A percentile compares a stretch with the other conserved stretches of the same genome.
Conservation (phyloP, 371 early-diverging fungal species). For the Mucor racemosus region DNA sequence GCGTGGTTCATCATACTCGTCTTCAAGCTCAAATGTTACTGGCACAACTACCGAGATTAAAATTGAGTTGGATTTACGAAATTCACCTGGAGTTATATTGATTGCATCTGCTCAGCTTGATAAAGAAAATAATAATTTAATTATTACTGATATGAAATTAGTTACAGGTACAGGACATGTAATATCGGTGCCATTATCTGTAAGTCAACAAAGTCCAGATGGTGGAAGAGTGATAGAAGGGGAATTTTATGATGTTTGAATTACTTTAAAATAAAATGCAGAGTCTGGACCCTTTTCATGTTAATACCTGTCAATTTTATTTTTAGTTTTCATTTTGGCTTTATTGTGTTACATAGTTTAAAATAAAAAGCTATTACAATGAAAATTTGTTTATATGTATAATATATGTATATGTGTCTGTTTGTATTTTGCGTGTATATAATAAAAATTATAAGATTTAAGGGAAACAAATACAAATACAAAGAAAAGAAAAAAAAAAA, state of each 20-base stretch:
- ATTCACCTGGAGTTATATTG: constrained; percentile 17
- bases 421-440: neutral
- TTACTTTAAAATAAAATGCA: neutral
- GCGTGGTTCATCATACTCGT: constrained; percentile 15
- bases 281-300: neutral
- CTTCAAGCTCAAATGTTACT: neutral
- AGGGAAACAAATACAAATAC: neutral
- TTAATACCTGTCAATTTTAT: neutral
- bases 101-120: constrained; percentile 21
- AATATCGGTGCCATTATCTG: constrained; percentile 6
- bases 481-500: neutral
- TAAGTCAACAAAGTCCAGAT: constrained; percentile 1
- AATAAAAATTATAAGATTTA: neutral
- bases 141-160: constrained; percentile 17
- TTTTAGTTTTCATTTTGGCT: constrained; percentile 5
- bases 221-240: constrained; percentile 34
- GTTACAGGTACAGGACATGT: constrained; percentile 19
- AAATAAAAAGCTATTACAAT: neutral
- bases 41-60: constrained; percentile 15
- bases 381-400: neutral
- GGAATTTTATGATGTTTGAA: constrained; percentile 31
- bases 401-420: neutral
- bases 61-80: constrained; percentile 24
- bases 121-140: constrained; percentile 4
- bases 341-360: neutral